Percentiles rank a stretch among this genome's conserved stretches.
phyloP scores from a whole-genome alignment of 495 filamentous ascomycete genomes.

The Talaromyces adpressus region DNA sequence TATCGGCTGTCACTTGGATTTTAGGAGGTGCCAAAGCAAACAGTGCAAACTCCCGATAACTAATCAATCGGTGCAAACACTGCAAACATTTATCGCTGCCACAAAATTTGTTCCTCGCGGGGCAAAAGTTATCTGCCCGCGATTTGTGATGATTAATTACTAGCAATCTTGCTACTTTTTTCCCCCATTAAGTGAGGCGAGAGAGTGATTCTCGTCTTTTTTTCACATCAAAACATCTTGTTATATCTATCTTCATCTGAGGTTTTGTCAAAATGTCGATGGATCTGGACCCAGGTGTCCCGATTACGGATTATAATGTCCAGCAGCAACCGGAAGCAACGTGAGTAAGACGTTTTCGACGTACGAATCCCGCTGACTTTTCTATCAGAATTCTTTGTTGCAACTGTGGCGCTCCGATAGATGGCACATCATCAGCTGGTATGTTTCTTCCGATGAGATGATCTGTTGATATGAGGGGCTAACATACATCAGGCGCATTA shows the following conservation, averaged over 20 bases:
- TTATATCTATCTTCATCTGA: background rate
- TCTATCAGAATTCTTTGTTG: slow-evolving; percentile 75
- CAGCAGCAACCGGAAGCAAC: slow-evolving; percentile 48
- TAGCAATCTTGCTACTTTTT: background rate
- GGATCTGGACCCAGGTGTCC: slow-evolving; percentile 61
- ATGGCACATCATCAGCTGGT: slow-evolving; percentile 77
- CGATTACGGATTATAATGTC: slow-evolving; percentile 40
- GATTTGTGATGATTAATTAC: slow-evolving; percentile 4
- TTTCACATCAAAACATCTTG: background rate
- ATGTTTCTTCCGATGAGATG: background rate
- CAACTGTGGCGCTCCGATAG: slow-evolving; percentile 90
- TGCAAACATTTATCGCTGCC: background rate
- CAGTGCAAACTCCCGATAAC: slow-evolving; percentile 13
- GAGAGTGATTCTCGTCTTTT: background rate
- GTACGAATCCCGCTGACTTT: slow-evolving; percentile 14
- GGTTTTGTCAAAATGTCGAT: slow-evolving; percentile 48
- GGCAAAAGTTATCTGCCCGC: background rate
- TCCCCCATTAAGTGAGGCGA: background rate
- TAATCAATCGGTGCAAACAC: background rate
- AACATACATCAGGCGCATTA: slow-evolving; percentile 46
- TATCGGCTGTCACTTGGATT: background rate
- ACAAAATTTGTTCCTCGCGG: slow-evolving; percentile 2
- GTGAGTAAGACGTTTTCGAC: slow-evolving; percentile 32
- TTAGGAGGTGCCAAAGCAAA: slow-evolving; percentile 8
- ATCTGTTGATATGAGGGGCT: background rate